phyloP scores from a whole-genome alignment of 192 early-diverging fungal genomes.

The Coemansia sp. region DNA sequence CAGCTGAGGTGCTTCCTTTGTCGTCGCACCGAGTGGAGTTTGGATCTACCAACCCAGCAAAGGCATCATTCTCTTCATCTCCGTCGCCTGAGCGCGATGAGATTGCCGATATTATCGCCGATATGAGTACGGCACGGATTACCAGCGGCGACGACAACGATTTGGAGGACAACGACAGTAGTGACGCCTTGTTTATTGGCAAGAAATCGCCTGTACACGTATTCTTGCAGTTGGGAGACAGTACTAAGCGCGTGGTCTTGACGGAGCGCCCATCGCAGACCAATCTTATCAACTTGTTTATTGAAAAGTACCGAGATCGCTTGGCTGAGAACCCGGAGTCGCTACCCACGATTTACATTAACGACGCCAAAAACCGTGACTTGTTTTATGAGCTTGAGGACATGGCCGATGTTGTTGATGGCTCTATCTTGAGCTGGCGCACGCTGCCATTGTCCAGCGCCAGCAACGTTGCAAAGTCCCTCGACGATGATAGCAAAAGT shows the following conservation, averaged over 20 bases:
- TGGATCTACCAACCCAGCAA: conserved; percentile 29
- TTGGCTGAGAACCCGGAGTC: conserved; percentile 61
- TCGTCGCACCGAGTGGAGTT: conserved; percentile 48
- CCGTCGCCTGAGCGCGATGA: conserved; percentile 42
- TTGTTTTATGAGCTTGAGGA: conserved; percentile 73
- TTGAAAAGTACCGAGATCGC: conserved; percentile 70
- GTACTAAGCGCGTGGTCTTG: conserved; percentile 61
- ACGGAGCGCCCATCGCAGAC: conserved; percentile 61
- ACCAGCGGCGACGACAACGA: conserved; percentile 10
- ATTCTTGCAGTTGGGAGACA: conserved; percentile 67
- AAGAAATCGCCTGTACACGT: conserved; percentile 27
- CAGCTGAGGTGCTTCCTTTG: conserved; percentile 17
- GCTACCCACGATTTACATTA: conserved; percentile 71
- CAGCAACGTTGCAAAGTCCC: conserved; percentile 1
- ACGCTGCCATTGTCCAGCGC: conserved; percentile 5
- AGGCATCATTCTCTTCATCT: conserved; percentile 17
- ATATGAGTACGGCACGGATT: conserved; percentile 48
- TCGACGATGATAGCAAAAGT: not conserved
- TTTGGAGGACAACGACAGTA: conserved; percentile 6
- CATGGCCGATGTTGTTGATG: conserved; percentile 62
- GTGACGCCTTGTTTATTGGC: conserved; percentile 1
- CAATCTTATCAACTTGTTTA: conserved; percentile 69
- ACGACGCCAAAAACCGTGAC: conserved; percentile 52
- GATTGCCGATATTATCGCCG: conserved; percentile 52
- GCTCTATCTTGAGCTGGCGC: conserved; percentile 55